Conservation (phyloP, 2,329 filamentous ascomycete species). For the Fusarium staphyleae region DNA sequence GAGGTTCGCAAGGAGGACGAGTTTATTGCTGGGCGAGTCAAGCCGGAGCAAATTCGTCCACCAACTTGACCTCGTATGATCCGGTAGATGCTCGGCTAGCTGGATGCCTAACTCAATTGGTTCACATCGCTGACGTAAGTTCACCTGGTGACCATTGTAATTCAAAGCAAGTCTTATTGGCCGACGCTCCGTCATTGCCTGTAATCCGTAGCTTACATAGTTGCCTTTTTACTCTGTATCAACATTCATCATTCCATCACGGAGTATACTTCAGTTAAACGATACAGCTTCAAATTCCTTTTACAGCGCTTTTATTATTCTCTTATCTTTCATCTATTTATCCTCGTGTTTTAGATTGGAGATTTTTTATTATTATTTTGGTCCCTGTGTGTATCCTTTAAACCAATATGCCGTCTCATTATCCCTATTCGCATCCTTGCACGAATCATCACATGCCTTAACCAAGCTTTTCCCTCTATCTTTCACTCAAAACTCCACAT, state of each 20-base stretch:
- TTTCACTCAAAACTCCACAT: conserved; percentile 30
- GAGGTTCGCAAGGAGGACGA: conserved; percentile 35
- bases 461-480: no score
- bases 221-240: no score
- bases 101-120: conserved; percentile 23
- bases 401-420: no score
- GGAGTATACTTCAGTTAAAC: no score
- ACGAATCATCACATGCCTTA: conserved; percentile 12
- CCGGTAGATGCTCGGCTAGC: conserved; percentile 29
- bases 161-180: conserved; percentile 30
- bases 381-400: neutral
- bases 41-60: conserved; percentile 34
- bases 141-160: conserved; percentile 21
- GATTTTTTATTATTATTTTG: conserved; percentile 1
- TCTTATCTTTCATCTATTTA: no score
- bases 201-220: no score
- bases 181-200: neutral
- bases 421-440: neutral
- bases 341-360: neutral
- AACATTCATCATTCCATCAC: no score
- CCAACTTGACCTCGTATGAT: neutral
- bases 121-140: conserved; percentile 13
- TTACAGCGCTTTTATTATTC: no score
- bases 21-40: conserved; percentile 35
- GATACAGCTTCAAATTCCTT: neutral